phyloP scores from a whole-genome alignment of 345 rosid genomes.

The Brassica cretica region DNA sequence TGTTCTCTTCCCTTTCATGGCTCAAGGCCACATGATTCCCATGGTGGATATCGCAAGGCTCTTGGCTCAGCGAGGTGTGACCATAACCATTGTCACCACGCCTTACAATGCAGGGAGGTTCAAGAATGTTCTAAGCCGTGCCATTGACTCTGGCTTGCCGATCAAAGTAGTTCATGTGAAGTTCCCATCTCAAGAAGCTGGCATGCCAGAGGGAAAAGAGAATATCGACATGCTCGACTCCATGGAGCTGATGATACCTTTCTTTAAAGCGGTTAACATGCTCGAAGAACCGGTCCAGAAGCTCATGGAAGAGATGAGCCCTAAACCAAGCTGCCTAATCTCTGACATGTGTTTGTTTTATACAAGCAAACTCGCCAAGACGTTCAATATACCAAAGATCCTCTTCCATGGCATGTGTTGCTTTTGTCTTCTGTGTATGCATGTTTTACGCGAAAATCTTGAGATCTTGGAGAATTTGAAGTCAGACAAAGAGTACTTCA shows the following conservation, averaged over 20 bases:
- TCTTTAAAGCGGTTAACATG: constrained; percentile 22
- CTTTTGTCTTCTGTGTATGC: constrained; percentile 33
- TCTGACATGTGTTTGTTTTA: constrained; percentile 48
- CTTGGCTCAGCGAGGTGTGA: constrained; percentile 40
- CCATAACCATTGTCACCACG: constrained; percentile 46
- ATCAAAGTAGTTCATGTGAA: constrained; percentile 15
- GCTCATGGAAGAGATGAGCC: constrained; percentile 39
- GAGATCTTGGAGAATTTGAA: constrained; percentile 8
- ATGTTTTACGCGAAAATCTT: constrained; percentile 8
- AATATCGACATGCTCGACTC: constrained; percentile 32
- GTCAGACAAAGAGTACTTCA: constrained; percentile 30
- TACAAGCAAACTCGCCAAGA: constrained; percentile 39
- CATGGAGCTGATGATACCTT: background rate
- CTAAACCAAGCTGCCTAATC: constrained; percentile 51
- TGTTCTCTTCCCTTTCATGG: constrained; percentile 33
- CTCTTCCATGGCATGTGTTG: constrained; percentile 50
- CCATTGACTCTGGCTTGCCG: constrained; percentile 27
- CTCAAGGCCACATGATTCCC: constrained; percentile 46
- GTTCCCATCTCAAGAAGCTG: constrained; percentile 36
- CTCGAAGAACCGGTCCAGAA: constrained; percentile 32
- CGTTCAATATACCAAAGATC: constrained; percentile 46
- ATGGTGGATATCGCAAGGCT: constrained; percentile 47
- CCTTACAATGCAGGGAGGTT: constrained; percentile 41
- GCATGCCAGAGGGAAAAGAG: constrained; percentile 44
- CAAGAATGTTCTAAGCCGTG: constrained; percentile 22